Base-by-base conservation (phyloP, 2,329 filamentous ascomycete genomes). In the Phoma sp. region DNA sequence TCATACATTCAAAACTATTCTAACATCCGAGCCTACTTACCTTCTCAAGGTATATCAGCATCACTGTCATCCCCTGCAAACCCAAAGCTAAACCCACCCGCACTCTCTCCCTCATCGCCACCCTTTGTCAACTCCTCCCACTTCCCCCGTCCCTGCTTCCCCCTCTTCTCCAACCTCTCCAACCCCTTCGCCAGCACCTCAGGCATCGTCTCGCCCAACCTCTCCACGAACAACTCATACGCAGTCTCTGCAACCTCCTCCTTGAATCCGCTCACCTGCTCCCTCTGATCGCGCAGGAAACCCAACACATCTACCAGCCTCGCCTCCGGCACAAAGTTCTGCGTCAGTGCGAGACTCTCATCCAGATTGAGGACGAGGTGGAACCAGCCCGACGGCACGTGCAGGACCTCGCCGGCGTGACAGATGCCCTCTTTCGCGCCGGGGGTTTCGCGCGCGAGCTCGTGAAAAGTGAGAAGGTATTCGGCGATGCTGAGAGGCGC, bases 341-440 rank as follows among this genome's bases (percentile, higher is more conserved):
- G 93, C 7, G 93, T 98, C 60, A 98, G 82, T 4, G 93, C 95
- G 59, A 98, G 89, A 38, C 90, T 89, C 10, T 85, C 82, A 64
- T 92, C 89, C 1, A 96, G 78, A 69, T 98, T 98, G 40, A 98
- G 87, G 8, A 98, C 95, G 29, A 98, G 79, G 79, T 98, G 93
- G 87, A 95, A 98, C 93, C 93, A 98, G 5, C 93, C 93, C 46
- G 89, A 92, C 0, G 95, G 93, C 5, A 98, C 93, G 70, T 97
- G 91, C 44, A 98, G 77, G 13, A 98, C 88, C 74, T 98, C 95
- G 2, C 93, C 93, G 37, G 87, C 85, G 11, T 79, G 76, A 70
- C 93, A 98, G 25, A 98, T 86, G 0, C 91, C 93, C 76, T 98
- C 93, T 27, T 89, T 76, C 67, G 93, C 97, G 9, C 89, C 91